Conservation (phyloP, 2,329 filamentous ascomycete species). For the Paramyrothecium sp. region DNA sequence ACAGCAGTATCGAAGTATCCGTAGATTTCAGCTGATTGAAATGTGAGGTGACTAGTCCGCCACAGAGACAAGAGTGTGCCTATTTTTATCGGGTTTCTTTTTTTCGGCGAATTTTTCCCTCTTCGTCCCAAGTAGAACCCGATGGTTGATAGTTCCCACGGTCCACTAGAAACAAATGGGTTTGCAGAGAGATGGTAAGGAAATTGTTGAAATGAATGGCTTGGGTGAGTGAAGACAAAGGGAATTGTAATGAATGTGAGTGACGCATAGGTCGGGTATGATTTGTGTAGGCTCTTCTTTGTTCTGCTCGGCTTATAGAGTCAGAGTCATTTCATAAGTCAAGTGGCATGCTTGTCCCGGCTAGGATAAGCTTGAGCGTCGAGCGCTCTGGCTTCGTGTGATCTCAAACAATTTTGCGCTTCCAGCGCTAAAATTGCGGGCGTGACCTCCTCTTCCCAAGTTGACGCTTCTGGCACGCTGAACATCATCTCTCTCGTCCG, state of each 20-base stretch:
- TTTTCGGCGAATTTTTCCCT: background rate
- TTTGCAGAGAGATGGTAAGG: background rate
- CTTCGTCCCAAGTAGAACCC: background rate
- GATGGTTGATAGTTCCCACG: background rate
- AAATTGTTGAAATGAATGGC: conserved; percentile 8
- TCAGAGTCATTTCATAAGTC: conserved; percentile 14
- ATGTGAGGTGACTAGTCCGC: background rate
- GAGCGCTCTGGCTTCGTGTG: conserved; percentile 32
- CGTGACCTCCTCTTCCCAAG: conserved; percentile 61
- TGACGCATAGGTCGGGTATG: background rate
- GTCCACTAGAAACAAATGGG: no score
- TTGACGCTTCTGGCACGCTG: conserved; percentile 72
- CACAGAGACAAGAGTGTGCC: background rate
- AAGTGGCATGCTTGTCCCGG: conserved; percentile 19
- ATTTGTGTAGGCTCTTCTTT: conserved; percentile 19
- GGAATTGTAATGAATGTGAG: conserved; percentile 1
- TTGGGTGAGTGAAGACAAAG: conserved; percentile 8
- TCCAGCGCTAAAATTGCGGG: conserved; percentile 72
- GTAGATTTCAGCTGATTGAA: background rate
- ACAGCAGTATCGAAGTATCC: background rate
- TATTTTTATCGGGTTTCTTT: conserved; percentile 4
- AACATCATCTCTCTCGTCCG: conserved; percentile 35
- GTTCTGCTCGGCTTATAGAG: conserved; percentile 11
- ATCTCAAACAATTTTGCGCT: conserved; percentile 75
- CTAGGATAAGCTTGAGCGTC: conserved; percentile 8